Evolutionary conservation across 179 eudicot genomes (phyloP).

Genomic region (Spinacia oleracea): DNA sequence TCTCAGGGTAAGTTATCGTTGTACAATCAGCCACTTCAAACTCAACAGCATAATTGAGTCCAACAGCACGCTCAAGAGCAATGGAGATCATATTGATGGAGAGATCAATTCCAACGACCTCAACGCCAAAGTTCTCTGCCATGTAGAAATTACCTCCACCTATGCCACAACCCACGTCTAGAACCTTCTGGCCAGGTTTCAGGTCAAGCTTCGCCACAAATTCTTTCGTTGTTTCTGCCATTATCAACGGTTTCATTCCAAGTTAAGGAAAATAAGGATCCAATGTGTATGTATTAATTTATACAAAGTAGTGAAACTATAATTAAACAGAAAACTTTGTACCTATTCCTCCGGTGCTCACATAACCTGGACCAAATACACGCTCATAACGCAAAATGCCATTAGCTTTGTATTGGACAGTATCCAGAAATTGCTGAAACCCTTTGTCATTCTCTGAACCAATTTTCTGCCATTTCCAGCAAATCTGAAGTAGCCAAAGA

Average conservation of each 20-base stretch:
- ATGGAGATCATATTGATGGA: constrained; percentile 87
- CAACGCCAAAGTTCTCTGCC: constrained; percentile 82
- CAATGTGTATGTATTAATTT: background rate
- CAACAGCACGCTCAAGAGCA: constrained; percentile 88
- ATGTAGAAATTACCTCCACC: constrained; percentile 97
- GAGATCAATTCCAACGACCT: constrained; percentile 88
- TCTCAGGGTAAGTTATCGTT: constrained; percentile 76
- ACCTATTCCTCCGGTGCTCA: constrained; percentile 99
- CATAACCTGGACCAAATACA: constrained; percentile 85
- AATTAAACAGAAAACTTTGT: constrained; percentile 20
- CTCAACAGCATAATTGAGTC: constrained; percentile 68
- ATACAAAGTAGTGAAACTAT: too few relatives aligned
- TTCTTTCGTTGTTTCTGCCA: constrained; percentile 88
- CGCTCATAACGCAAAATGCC: constrained; percentile 91
- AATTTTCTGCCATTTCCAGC: constrained; percentile 94
- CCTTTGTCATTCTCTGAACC: constrained; percentile 68
- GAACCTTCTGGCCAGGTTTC: constrained; percentile 86
- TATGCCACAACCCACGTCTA: constrained; percentile 98
- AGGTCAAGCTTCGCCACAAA: constrained; percentile 80
- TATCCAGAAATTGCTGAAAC: constrained; percentile 88
- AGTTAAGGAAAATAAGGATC: background rate
- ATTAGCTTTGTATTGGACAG: constrained; percentile 72
- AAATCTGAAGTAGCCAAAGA: constrained; percentile 51
- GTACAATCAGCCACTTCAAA: constrained; percentile 98
- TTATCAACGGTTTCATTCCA: background rate